Conservation (phyloP, 805 yeast species). For the Teunomyces atbi region DNA sequence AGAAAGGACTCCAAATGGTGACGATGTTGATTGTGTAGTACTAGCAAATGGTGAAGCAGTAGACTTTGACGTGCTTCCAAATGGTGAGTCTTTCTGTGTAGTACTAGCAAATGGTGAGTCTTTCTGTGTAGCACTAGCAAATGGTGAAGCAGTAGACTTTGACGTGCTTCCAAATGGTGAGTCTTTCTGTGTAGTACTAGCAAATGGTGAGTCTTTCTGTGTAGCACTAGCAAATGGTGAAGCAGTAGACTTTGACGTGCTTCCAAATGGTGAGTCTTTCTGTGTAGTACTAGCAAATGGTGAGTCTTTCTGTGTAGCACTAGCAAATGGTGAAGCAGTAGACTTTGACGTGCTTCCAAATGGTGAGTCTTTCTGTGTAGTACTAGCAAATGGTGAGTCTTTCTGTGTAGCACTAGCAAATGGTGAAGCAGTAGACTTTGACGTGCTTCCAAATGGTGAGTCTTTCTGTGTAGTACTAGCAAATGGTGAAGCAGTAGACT, state of each 20-base stretch:
- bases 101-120: neutral
- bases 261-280: conserved; percentile 4
- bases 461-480: neutral
- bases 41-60: conserved; percentile 6
- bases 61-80: neutral
- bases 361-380: conserved; percentile 10
- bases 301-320: conserved; percentile 10
- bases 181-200: conserved; percentile 4
- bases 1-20: no score
- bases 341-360: no score
- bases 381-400: conserved; percentile 9
- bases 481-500: neutral
- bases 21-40: no score
- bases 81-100: neutral
- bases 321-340: no score
- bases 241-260: neutral
- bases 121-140: neutral
- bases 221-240: conserved; percentile 7
- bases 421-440: conserved; percentile 6
- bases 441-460: conserved; percentile 6
- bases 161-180: conserved; percentile 12
- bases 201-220: conserved; percentile 7
- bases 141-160: conserved; percentile 5
- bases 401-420: conserved; percentile 1
- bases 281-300: conserved; percentile 15